These are phyloP conservation scores for Voacanga thouarsii DNA, from an alignment of 257 asterid genomes.

Conservation along the genomic window DNA sequence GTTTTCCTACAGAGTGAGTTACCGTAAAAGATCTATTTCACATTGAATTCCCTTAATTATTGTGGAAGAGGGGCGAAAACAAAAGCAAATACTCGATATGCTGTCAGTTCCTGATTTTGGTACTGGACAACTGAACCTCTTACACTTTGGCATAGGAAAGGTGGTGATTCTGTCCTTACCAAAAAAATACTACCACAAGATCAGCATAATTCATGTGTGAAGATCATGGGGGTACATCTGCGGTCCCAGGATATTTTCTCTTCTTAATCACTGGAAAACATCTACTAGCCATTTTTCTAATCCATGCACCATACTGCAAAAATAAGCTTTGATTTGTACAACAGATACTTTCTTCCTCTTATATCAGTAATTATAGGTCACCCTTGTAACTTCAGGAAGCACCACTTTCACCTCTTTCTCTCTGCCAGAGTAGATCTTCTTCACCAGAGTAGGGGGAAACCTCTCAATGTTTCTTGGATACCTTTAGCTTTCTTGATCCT, in stretches of 20 bases:
- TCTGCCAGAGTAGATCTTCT: too few species aligned
- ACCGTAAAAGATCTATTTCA: not conserved
- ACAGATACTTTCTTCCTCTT: not conserved
- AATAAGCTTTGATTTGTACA: not conserved
- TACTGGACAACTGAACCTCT: not conserved
- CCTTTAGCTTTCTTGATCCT: not conserved
- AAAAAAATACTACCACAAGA: not conserved
- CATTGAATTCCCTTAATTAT: not conserved
- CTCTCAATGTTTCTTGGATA: not conserved
- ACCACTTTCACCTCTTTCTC: too few species aligned
- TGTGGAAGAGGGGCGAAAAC: not conserved
- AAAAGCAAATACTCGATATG: not conserved
- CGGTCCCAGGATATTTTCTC: not conserved
- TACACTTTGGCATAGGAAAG: not conserved
- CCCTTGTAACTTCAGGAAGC: not conserved
- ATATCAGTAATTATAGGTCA: not conserved
- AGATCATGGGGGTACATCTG: not conserved
- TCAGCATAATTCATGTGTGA: not conserved
- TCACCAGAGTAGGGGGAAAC: not conserved
- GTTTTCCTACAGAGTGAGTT: not conserved
- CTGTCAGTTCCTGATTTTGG: not conserved
- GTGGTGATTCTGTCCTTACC: not conserved
- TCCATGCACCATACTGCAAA: not conserved
- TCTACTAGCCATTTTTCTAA: not conserved
- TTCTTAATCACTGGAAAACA: not conserved